These are phyloP conservation scores for Aspergillus fumigatiaffinis DNA, from an alignment of 2,329 filamentous ascomycete species.

Conservation along the genomic window DNA sequence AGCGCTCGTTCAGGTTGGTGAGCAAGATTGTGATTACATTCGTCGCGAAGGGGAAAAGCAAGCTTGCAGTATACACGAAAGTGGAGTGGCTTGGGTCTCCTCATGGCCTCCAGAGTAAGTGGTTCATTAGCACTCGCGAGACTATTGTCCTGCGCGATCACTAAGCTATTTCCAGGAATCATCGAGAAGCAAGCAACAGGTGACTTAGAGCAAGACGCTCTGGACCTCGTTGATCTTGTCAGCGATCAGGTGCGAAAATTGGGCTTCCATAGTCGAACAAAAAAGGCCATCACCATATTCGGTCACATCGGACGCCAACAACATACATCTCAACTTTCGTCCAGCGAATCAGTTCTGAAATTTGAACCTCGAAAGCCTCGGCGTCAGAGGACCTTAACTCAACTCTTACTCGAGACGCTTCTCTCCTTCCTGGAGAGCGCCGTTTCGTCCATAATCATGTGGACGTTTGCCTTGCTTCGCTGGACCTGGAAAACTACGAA, in stretches of 20 bases:
- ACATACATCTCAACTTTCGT: conserved; percentile 37
- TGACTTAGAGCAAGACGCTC: conserved; percentile 54
- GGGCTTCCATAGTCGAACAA: conserved; percentile 45
- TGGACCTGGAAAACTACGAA: conserved; percentile 65
- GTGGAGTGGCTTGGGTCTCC: conserved; percentile 79
- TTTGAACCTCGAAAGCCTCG: conserved; percentile 53
- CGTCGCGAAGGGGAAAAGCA: conserved; percentile 85
- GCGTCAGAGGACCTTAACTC: conserved; percentile 57
- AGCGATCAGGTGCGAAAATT: conserved; percentile 47
- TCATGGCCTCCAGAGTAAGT: conserved; percentile 43
- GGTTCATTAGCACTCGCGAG: background rate
- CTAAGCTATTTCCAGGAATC: conserved; percentile 34
- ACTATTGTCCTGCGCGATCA: background rate
- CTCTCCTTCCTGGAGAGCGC: conserved; percentile 72
- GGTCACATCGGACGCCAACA: conserved; percentile 45
- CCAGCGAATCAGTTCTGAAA: conserved; percentile 29
- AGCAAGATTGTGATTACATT: conserved; percentile 94
- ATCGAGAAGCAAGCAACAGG: conserved; percentile 66
- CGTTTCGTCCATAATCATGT: conserved; percentile 72
- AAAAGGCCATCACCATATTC: conserved; percentile 47
- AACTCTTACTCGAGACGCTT: conserved; percentile 68
- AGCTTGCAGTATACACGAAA: conserved; percentile 80
- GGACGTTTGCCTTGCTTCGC: conserved; percentile 63
- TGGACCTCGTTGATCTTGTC: conserved; percentile 49
- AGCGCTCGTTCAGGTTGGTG: conserved; percentile 72